These are phyloP conservation scores for Epichloe bromicola DNA, from an alignment of 2,329 filamentous ascomycete genomes.

Conservation along the genomic window DNA sequence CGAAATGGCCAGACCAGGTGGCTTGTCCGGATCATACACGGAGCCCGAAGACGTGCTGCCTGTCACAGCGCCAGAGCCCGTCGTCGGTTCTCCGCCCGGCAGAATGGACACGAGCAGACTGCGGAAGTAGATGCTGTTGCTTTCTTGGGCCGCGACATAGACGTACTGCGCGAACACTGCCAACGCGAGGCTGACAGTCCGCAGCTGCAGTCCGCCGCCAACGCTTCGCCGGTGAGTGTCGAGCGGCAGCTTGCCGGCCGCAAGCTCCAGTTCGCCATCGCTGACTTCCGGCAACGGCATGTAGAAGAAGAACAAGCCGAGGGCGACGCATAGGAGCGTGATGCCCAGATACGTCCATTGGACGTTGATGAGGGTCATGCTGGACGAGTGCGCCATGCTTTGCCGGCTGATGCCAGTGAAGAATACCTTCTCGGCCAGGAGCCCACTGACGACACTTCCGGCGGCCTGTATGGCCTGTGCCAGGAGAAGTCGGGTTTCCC, in stretches of 20 bases:
- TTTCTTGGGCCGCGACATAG: constrained; percentile 65
- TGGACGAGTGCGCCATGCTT: constrained; percentile 11
- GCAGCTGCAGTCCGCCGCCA: constrained; percentile 37
- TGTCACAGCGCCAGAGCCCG: constrained; percentile 10
- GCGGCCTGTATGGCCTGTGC: constrained; percentile 68
- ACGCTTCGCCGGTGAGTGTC: constrained; percentile 35
- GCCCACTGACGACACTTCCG: constrained; percentile 56
- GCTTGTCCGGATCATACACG: constrained; percentile 16
- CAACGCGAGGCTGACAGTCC: constrained; percentile 48
- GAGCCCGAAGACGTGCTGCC: constrained; percentile 16
- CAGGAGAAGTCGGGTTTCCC: constrained; percentile 61
- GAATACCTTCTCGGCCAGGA: constrained; percentile 62
- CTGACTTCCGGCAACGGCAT: constrained; percentile 51
- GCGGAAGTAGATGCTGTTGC: constrained; percentile 47
- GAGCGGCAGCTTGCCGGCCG: constrained; percentile 34
- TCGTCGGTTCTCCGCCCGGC: constrained; percentile 14
- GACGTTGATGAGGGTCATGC: constrained; percentile 51
- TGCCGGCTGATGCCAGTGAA: constrained; percentile 44
- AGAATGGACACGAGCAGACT: constrained; percentile 32
- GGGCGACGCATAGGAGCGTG: constrained; percentile 56
- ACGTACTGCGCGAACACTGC: constrained; percentile 66
- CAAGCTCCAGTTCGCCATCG: constrained; percentile 39
- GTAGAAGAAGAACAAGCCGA: constrained; percentile 58
- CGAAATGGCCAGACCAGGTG: constrained; percentile 36
- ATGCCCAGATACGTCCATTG: constrained; percentile 82